phyloP scores from a whole-genome alignment of 768 basidiomycete genomes.

The Saitozyma podzolica region DNA sequence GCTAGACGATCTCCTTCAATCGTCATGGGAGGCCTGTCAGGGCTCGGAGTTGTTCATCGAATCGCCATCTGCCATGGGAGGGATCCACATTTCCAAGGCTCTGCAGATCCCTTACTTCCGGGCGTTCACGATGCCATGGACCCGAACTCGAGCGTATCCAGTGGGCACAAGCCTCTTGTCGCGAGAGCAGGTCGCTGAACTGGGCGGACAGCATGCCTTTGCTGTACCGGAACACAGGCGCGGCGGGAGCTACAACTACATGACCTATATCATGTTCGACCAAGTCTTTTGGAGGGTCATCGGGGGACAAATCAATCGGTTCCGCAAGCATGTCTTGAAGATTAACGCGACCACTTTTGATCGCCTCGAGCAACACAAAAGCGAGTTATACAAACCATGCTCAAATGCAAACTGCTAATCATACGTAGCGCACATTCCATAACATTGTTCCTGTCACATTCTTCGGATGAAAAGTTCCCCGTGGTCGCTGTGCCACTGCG shows the following conservation, averaged over 20 bases:
- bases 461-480: too few relatives aligned
- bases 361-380: slow-evolving; percentile 92
- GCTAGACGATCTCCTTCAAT: slow-evolving; percentile 92
- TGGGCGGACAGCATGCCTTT: slow-evolving; percentile 83
- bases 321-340: slow-evolving; percentile 74
- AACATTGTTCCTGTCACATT: too few relatives aligned
- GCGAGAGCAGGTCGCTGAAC: neutral
- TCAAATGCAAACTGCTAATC: too few relatives aligned
- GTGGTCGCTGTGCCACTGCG: too few relatives aligned
- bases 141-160: slow-evolving; percentile 90
- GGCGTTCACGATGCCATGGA: slow-evolving; percentile 98
- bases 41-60: slow-evolving; percentile 90
- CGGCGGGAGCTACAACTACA: slow-evolving; percentile 97
- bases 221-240: slow-evolving; percentile 97
- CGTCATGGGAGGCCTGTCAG: slow-evolving; percentile 96
- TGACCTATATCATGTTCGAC: slow-evolving; percentile 95
- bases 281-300: slow-evolving; percentile 85
- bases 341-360: slow-evolving; percentile 82
- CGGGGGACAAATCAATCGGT: slow-evolving; percentile 89
- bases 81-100: slow-evolving; percentile 94
- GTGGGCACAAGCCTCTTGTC: slow-evolving; percentile 13
- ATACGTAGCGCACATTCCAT: too few relatives aligned
- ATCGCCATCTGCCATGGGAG: slow-evolving; percentile 95
- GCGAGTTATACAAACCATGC: slow-evolving; percentile 15
- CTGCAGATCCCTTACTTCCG: slow-evolving; percentile 89